Percentiles rank a stretch among this genome's conserved stretches.
phyloP scores from a whole-genome alignment of 139 green algal species.

The Asterochloris erici region DNA sequence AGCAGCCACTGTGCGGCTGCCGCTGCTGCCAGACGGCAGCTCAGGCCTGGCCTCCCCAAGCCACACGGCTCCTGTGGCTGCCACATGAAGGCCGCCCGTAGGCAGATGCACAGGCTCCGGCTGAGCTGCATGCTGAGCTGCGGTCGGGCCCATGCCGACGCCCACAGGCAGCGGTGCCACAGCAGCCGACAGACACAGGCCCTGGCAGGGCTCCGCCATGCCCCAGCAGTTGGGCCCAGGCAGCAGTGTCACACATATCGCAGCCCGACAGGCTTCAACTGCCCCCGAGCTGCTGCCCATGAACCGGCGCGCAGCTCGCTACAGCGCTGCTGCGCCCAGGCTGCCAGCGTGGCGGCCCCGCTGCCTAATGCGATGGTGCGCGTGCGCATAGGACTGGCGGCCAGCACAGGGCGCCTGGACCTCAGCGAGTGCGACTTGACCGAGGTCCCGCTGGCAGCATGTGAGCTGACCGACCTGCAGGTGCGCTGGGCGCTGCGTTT shows the following conservation, averaged over 20 bases:
- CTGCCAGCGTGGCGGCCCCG: not conserved
- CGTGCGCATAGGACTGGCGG: slow-evolving; percentile 38
- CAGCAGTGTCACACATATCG: not conserved
- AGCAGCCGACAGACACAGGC: not conserved
- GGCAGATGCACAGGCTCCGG: not conserved
- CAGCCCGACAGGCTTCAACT: not conserved
- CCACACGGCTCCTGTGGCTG: not conserved
- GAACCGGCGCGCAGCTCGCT: not conserved
- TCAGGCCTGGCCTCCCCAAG: not conserved
- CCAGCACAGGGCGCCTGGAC: slow-evolving; percentile 56
- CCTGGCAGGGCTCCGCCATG: not conserved
- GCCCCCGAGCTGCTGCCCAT: too few relatives aligned
- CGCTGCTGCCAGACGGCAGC: not conserved
- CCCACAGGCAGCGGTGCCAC: not conserved
- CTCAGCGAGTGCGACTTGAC: slow-evolving; percentile 58
- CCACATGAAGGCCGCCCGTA: not conserved
- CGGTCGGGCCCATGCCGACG: not conserved
- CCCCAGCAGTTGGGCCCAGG: too few relatives aligned
- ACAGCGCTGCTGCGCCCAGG: not conserved
- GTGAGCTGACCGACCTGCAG: slow-evolving; percentile 32
- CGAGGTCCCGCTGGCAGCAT: slow-evolving; percentile 42
- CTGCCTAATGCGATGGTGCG: not conserved
- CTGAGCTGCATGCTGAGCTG: too few relatives aligned
- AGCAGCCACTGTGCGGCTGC: not conserved
- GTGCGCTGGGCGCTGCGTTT: not conserved